phyloP scores from a whole-genome alignment of 2,329 filamentous ascomycete species.

The Pseudogymnoascus sp. region DNA sequence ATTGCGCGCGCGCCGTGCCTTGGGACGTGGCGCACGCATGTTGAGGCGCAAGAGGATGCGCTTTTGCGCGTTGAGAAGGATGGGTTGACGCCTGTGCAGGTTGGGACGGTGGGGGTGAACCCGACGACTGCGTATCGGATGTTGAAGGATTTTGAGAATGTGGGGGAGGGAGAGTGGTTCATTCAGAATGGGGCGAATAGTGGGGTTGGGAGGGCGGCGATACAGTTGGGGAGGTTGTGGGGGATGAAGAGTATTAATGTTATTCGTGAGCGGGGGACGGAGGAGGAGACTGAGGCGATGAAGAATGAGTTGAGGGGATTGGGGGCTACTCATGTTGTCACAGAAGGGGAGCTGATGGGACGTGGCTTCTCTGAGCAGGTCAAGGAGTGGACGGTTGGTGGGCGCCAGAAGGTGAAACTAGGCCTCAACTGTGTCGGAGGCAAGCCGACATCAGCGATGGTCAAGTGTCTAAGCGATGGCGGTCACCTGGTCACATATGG shows the following conservation, averaged over 20 bases:
- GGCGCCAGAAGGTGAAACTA: conserved; percentile 64
- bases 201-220: conserved; percentile 83
- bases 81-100: conserved; percentile 67
- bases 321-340: conserved; percentile 46
- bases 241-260: conserved; percentile 88
- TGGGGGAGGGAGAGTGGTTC: conserved; percentile 79
- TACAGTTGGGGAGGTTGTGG: conserved; percentile 81
- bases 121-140: conserved; percentile 93
- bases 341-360: conserved; percentile 41
- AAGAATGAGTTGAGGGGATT: conserved; percentile 53
- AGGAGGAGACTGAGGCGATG: conserved; percentile 56
- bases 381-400: conserved; percentile 59
- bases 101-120: conserved; percentile 84
- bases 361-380: conserved; percentile 40
- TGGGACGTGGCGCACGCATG: conserved; percentile 93
- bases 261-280: conserved; percentile 62
- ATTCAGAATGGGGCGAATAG: conserved; percentile 96
- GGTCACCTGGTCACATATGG: conserved; percentile 88
- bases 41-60: conserved; percentile 56
- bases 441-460: conserved; percentile 69
- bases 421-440: conserved; percentile 93
- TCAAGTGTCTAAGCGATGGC: conserved; percentile 61
- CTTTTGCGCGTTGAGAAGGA: conserved; percentile 63
- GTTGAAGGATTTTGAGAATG: conserved; percentile 67
- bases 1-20: conserved; percentile 77